These are phyloP conservation scores for Penicillium lagena DNA, from an alignment of 495 filamentous ascomycete species.

Conservation along the genomic window DNA sequence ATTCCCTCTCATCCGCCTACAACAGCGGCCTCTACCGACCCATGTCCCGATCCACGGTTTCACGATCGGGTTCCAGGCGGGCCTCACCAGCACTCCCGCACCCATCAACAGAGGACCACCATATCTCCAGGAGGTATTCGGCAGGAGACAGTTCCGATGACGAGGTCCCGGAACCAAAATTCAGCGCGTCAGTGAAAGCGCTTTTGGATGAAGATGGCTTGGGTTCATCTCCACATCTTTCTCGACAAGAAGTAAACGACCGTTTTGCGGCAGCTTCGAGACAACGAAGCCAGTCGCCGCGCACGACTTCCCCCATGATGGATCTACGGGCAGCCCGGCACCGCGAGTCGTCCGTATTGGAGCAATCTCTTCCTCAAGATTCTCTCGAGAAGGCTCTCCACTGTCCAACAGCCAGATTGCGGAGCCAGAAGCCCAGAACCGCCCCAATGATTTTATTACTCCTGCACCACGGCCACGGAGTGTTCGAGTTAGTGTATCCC, in stretches of 20 bases:
- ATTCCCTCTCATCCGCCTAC: slow-evolving; percentile 32
- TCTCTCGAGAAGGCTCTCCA: slow-evolving; percentile 28
- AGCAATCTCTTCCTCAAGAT: slow-evolving; percentile 29
- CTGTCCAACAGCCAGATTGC: slow-evolving; percentile 26
- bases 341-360: slow-evolving; percentile 56
- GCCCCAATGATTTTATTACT: slow-evolving; percentile 53
- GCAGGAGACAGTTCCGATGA: slow-evolving; percentile 71
- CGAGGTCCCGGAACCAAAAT: slow-evolving; percentile 65
- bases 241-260: too few species aligned
- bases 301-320: slow-evolving; percentile 34
- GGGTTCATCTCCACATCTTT: slow-evolving; percentile 43
- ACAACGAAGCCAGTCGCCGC: slow-evolving; percentile 30
- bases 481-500: slow-evolving; percentile 49
- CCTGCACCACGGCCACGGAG: slow-evolving; percentile 58
- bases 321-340: slow-evolving; percentile 37
- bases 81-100: slow-evolving; percentile 28
- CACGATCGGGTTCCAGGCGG: slow-evolving; percentile 36
- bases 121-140: slow-evolving; percentile 27
- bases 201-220: slow-evolving; percentile 60
- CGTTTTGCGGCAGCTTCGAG: slow-evolving; percentile 15
- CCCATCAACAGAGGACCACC: slow-evolving; percentile 13
- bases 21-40: slow-evolving; percentile 29
- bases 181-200: slow-evolving; percentile 73
- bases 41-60: slow-evolving; percentile 36
- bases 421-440: slow-evolving; percentile 19